Evolutionary conservation across 2,329 filamentous ascomycete genomes (phyloP), one percentile per base, ranked within the genome.

Genomic region (Fusarium scirpi): DNA sequence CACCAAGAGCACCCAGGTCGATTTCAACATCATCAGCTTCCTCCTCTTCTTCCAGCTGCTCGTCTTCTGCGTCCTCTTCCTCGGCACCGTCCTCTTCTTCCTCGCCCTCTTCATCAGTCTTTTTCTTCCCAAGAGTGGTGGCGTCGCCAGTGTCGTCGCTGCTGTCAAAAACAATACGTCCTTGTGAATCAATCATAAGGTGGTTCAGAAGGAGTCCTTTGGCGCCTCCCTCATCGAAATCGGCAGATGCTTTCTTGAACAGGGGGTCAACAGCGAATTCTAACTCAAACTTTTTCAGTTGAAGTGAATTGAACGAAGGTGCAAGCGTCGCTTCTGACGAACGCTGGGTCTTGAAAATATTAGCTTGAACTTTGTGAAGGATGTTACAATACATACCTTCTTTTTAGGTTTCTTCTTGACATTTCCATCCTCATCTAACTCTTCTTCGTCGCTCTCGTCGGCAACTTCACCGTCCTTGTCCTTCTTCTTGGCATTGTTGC

Each of bases 231-330:
- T 99, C 96, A 78, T 99, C 96, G 72, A 99, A 99, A 82, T 99
- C 96, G 45, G 96, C 96, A 8, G 95, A 97, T 1, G 95, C 95
- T 78, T 99, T 99, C 78, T 99, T 99, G 87, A 99, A 99, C n/a
- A 99, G 83, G 4, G 96, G 96, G 77, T 99, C 96, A 8, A 99
- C 95, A 0, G 94, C 91, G 72, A 99, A 98, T 77, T 99, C 96
- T 46, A 98, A 87, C 75, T 99, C 96, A 76, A 99, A 94, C 81
- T 98, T 99, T 82, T 99, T 99, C 74, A 98, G 85, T 78, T 97
- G 94, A 58, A 99, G 79, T 20, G 94, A 91, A 44, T 91, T 89
- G 79, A 98, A 98, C 0, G 93, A 96, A 0, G 93, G 91, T 5
- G 93, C 96, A 8, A 99, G 85, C 0, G 96, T 99, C n/a, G 93